Evolutionary conservation across 139 green algal species (phyloP).

Genomic region (Picochlorum sp.): DNA sequence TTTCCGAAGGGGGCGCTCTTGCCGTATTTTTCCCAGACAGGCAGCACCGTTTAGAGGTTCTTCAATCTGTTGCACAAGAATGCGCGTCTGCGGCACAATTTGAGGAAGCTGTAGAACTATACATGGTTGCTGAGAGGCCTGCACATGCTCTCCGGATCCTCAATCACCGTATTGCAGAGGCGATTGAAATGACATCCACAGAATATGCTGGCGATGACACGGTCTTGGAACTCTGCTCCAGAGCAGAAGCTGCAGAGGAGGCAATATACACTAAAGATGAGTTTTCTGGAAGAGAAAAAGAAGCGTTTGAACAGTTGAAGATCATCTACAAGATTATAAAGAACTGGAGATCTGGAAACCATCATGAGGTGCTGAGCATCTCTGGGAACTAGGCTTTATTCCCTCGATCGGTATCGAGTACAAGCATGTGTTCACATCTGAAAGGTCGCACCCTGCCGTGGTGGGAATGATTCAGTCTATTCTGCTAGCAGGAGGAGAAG

Average conservation of each 20-base stretch:
- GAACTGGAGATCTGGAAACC: slow-evolving; percentile 16
- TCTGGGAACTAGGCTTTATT: slow-evolving; percentile 34
- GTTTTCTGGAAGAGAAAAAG: slow-evolving; percentile 21
- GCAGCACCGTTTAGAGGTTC: slow-evolving; percentile 40
- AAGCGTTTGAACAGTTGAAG: slow-evolving; percentile 30
- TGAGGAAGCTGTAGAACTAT: slow-evolving; percentile 74
- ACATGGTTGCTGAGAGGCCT: slow-evolving; percentile 62
- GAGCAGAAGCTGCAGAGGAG: slow-evolving; percentile 11
- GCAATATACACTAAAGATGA: neutral
- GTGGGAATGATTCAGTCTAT: slow-evolving; percentile 23
- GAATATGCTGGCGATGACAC: slow-evolving; percentile 11
- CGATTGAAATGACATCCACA: slow-evolving; percentile 16
- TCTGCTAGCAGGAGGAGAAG: slow-evolving; percentile 23
- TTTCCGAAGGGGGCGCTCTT: slow-evolving; percentile 35
- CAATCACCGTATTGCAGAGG: slow-evolving; percentile 50
- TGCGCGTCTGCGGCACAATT: slow-evolving; percentile 55
- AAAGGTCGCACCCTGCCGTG: slow-evolving; percentile 24
- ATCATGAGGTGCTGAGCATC: slow-evolving; percentile 12
- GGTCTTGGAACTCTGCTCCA: neutral
- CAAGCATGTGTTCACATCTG: neutral
- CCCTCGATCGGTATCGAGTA: slow-evolving; percentile 30
- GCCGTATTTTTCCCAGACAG: slow-evolving; percentile 38
- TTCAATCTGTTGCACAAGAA: slow-evolving; percentile 64
- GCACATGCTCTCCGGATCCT: slow-evolving; percentile 54
- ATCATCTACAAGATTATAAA: neutral